These are phyloP conservation scores for Tetrahymena malaccensis DNA, from an alignment of 73 alveolate species.

Conservation along the genomic window DNA sequence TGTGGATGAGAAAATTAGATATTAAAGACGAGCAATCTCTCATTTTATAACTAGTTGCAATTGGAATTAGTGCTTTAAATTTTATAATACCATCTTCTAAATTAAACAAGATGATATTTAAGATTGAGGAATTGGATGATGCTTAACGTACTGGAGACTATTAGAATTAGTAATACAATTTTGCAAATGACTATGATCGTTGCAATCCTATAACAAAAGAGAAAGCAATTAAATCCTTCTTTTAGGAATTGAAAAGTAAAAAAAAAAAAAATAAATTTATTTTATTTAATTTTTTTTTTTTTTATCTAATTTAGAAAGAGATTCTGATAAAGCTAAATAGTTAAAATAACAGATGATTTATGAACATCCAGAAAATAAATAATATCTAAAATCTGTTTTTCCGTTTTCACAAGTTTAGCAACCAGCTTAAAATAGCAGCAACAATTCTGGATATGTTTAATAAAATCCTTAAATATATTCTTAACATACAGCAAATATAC, in stretches of 20 bases:
- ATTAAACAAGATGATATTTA: neutral
- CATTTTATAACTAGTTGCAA: neutral
- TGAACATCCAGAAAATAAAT: neutral
- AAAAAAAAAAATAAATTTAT: neutral
- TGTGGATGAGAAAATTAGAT: neutral
- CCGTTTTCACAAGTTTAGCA: neutral
- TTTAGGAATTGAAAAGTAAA: neutral
- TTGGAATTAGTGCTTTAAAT: neutral
- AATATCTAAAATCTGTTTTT: neutral
- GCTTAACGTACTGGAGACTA: neutral
- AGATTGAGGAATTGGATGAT: neutral
- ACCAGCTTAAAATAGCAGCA: neutral
- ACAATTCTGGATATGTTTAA: neutral
- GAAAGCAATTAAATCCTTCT: neutral
- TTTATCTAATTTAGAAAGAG: neutral
- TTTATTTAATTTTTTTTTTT: neutral
- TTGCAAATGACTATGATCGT: neutral
- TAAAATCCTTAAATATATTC: neutral
- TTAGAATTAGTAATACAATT: neutral
- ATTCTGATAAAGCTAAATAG: neutral
- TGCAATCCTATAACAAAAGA: neutral
- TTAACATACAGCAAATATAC: neutral
- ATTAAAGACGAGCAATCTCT: neutral
- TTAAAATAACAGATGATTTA: neutral
- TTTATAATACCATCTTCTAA: neutral